Conservation (phyloP, 2,329 filamentous ascomycete species). For the Aspergillus sclerotialis region DNA sequence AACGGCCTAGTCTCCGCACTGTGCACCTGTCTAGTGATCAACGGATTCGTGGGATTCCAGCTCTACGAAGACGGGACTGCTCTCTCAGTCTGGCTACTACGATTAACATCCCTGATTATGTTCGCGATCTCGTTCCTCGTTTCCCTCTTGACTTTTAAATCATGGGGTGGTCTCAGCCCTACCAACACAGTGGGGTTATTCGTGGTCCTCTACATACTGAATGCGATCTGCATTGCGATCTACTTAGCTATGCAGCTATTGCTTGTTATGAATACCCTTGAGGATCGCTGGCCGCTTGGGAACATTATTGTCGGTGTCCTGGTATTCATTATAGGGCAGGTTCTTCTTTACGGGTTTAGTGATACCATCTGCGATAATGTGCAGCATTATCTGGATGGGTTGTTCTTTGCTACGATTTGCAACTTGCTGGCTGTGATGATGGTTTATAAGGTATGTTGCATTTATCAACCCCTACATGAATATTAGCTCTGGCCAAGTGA, state of each 20-base stretch:
- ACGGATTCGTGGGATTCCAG: conserved; percentile 97
- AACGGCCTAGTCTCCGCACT: conserved; percentile 78
- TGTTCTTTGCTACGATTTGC: conserved; percentile 91
- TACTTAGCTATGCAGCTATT: conserved; percentile 85
- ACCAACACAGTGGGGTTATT: conserved; percentile 85
- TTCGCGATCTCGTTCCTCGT: conserved; percentile 84
- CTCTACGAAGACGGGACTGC: conserved; percentile 95
- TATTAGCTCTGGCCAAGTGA: no score
- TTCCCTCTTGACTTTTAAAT: conserved; percentile 85
- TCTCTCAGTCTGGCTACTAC: conserved; percentile 86
- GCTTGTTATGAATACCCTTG: conserved; percentile 79
- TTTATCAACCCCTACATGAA: no score
- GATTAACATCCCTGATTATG: conserved; percentile 68
- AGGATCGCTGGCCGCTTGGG: conserved; percentile 91
- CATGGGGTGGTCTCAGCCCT: conserved; percentile 77
- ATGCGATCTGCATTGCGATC: conserved; percentile 75
- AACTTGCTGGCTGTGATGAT: conserved; percentile 97
- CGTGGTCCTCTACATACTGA: conserved; percentile 84
- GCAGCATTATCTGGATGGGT: conserved; percentile 86
- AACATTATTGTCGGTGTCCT: conserved; percentile 86
- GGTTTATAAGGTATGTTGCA: conserved; percentile 78
- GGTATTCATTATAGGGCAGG: conserved; percentile 87
- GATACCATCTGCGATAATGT: conserved; percentile 73
- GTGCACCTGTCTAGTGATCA: conserved; percentile 84
- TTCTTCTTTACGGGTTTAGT: conserved; percentile 86